A percentile compares a stretch with the other conserved stretches of the same genome.
Conservation (phyloP, 2,329 filamentous ascomycete species). For the Corynespora cassiicola region DNA sequence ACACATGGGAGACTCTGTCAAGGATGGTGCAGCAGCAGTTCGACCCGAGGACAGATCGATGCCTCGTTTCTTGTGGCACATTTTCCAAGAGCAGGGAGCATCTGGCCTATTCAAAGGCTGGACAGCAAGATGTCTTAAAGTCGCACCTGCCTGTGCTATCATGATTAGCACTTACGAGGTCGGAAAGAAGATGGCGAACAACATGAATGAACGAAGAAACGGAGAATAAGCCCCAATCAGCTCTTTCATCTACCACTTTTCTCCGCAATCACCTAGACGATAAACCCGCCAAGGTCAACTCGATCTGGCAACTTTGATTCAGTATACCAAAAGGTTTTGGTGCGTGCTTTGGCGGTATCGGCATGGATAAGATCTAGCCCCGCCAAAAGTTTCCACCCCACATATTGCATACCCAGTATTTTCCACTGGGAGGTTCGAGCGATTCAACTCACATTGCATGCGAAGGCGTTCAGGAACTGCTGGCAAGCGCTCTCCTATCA, state of each 20-base stretch:
- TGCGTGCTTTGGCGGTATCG: not conserved
- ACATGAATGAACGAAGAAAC: constrained; percentile 69
- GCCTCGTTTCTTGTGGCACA: constrained; percentile 85
- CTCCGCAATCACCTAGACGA: not conserved
- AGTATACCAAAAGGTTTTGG: too few species aligned
- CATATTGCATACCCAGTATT: constrained; percentile 11
- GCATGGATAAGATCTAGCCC: not conserved
- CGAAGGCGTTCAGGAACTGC: constrained; percentile 10
- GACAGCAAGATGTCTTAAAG: constrained; percentile 90
- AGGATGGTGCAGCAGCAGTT: constrained; percentile 48
- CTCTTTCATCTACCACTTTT: not conserved
- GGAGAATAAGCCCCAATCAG: not conserved
- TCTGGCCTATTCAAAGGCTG: constrained; percentile 88
- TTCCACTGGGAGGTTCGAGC: constrained; percentile 6
- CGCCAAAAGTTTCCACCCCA: too few species aligned
- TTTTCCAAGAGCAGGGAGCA: constrained; percentile 83
- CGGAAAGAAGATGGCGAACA: constrained; percentile 84
- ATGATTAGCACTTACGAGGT: constrained; percentile 99
- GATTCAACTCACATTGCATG: constrained; percentile 19
- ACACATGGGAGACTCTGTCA: constrained; percentile 56
- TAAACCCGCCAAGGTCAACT: not conserved
- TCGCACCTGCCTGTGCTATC: constrained; percentile 95
- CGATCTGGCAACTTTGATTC: not conserved
- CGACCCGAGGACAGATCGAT: constrained; percentile 79
- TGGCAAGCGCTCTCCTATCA: not conserved